A percentile compares a stretch with the other conserved stretches of the same genome.
phyloP scores from a whole-genome alignment of 352 stramenopile genomes.

The Halophytophthora batemanensis region DNA sequence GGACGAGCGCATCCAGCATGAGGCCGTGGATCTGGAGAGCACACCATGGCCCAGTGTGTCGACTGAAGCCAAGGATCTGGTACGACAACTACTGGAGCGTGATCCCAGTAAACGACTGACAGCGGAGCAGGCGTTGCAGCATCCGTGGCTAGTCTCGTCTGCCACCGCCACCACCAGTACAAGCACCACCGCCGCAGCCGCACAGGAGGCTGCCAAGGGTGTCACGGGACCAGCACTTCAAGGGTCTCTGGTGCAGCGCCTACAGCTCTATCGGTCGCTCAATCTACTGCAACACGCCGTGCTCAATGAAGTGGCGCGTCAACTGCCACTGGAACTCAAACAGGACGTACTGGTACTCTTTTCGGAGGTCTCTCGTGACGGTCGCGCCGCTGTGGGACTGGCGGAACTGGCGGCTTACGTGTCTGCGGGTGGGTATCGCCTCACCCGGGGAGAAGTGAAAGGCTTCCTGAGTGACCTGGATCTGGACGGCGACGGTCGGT shows the following conservation, averaged over 20 bases:
- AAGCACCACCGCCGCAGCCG: too few species aligned
- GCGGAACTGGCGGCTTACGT: constrained; percentile 55
- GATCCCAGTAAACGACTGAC: constrained; percentile 84
- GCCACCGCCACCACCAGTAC: too few species aligned
- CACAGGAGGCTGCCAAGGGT: constrained; percentile 21
- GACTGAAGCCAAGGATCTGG: constrained; percentile 86
- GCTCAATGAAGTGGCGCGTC: constrained; percentile 50
- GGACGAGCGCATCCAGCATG: constrained; percentile 66
- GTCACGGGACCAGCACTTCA: constrained; percentile 33
- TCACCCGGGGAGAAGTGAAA: constrained; percentile 58
- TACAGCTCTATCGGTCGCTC: constrained; percentile 73
- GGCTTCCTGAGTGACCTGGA: constrained; percentile 61
- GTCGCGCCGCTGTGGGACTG: constrained; percentile 42
- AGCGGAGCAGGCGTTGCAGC: constrained; percentile 87
- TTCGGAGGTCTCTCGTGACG: constrained; percentile 53
- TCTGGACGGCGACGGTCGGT: constrained; percentile 54
- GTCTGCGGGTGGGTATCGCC: constrained; percentile 46
- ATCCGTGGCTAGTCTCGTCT: constrained; percentile 91
- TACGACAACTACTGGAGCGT: constrained; percentile 82
- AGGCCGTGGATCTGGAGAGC: constrained; percentile 50
- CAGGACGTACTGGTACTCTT: constrained; percentile 67
- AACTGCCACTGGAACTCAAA: constrained; percentile 52
- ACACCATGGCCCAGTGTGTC: constrained; percentile 73
- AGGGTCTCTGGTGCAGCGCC: constrained; percentile 66
- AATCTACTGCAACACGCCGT: constrained; percentile 68